Evolutionary conservation across 2,329 filamentous ascomycete genomes (phyloP).

Genomic region (Colletotrichum nymphaeae): DNA sequence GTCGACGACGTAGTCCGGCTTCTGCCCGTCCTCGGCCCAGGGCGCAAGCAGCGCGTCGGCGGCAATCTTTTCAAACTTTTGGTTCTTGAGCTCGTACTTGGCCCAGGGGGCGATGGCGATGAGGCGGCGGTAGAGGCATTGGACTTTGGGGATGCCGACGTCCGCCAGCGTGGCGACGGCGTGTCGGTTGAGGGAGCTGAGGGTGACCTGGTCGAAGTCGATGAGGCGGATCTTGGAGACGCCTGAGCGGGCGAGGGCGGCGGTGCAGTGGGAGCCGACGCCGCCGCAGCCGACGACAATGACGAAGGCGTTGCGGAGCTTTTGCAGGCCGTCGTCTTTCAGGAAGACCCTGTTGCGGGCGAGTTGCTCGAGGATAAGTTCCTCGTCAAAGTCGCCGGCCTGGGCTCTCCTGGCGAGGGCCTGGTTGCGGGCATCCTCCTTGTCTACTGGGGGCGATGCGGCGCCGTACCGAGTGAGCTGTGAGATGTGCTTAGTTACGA

Average conservation of each 20-base stretch:
- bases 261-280: slow-evolving; percentile 91
- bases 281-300: slow-evolving; percentile 94
- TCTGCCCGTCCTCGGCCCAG: slow-evolving; percentile 70
- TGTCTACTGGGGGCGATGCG: slow-evolving; percentile 61
- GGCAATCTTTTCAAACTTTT: slow-evolving; percentile 79
- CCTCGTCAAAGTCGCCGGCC: slow-evolving; percentile 74
- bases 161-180: slow-evolving; percentile 94
- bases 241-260: slow-evolving; percentile 88
- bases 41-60: slow-evolving; percentile 75
- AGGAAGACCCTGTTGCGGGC: slow-evolving; percentile 94
- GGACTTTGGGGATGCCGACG: slow-evolving; percentile 92
- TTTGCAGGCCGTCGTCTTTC: slow-evolving; percentile 81
- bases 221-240: slow-evolving; percentile 89
- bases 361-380: slow-evolving; percentile 93
- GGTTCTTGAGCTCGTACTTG: slow-evolving; percentile 85
- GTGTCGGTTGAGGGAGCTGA: slow-evolving; percentile 95
- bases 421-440: slow-evolving; percentile 71
- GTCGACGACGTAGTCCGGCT: slow-evolving; percentile 91
- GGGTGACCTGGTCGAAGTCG: slow-evolving; percentile 97
- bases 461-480: slow-evolving; percentile 73
- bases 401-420: slow-evolving; percentile 70
- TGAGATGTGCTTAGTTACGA: slow-evolving; percentile 37
- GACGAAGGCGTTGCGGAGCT: slow-evolving; percentile 84
- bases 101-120: slow-evolving; percentile 94
- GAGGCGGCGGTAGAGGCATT: slow-evolving; percentile 81